These are phyloP conservation scores for Rhizophagus sp. DNA, from an alignment of 192 early-diverging fungal genomes.

Conservation along the genomic window DNA sequence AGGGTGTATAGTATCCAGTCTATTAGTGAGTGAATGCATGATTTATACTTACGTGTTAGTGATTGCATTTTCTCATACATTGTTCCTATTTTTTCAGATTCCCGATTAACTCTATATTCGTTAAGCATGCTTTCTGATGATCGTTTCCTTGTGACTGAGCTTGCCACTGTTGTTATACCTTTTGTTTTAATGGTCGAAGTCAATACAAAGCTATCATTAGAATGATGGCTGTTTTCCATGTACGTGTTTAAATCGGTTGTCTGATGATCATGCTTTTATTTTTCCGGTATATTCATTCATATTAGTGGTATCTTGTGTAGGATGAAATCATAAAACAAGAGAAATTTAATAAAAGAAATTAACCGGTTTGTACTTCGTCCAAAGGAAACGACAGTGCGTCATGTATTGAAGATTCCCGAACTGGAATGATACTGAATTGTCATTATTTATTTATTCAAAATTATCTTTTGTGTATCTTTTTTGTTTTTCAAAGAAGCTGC, in stretches of 20 bases:
- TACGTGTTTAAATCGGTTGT: background rate
- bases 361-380: constrained; percentile 27
- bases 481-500: too few relatives aligned
- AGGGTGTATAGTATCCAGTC: constrained; percentile 11
- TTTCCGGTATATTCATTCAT: constrained; percentile 7
- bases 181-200: constrained; percentile 23
- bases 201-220: constrained; percentile 22
- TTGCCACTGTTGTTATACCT: constrained; percentile 10
- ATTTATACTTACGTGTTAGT: background rate
- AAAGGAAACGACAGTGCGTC: constrained; percentile 24
- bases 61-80: constrained; percentile 5
- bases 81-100: background rate
- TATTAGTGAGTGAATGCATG: constrained; percentile 14
- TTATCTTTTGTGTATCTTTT: too few relatives aligned
- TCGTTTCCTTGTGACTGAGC: constrained; percentile 9
- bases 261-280: background rate
- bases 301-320: background rate
- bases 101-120: constrained; percentile 20
- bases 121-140: constrained; percentile 29
- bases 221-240: constrained; percentile 30
- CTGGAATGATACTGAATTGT: background rate
- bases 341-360: too few relatives aligned
- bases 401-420: constrained; percentile 30
- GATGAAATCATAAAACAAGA: constrained; percentile 24
- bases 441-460: too few relatives aligned